Base-by-base conservation (phyloP, 2,329 filamentous ascomycete species). In the Dendryphion nanum region DNA sequence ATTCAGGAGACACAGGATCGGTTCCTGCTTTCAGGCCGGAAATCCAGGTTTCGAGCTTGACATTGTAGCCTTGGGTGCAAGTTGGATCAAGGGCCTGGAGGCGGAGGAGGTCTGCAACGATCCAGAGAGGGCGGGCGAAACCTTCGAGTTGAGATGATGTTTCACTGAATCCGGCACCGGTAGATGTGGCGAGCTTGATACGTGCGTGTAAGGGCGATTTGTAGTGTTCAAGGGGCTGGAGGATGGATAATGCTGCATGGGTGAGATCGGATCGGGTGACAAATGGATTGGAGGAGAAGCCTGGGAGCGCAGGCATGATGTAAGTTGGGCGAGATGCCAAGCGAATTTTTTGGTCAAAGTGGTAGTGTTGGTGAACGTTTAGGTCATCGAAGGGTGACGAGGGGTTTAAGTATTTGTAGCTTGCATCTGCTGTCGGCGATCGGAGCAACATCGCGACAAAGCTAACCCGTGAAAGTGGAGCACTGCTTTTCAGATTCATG, bases 1-100 rank as follows among this genome's bases (percentile, higher is more conserved):
- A 76, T n/a, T 62, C 57, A 1, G 40, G 17, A 0, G 47, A 48
- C 2, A 34, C 13, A 14, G 57, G 52, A 35, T 61, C 44, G 5
- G 51, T 52, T 2, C 57, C 57, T 19, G 36, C 38, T 33, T 28
- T 45, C 6, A 52, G 19, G 2, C 44, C 47, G 13, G 17, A n/a
- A 16, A 47, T 37, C 45, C 45, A 52, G 7, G 42, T 35, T 10
- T 44, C 30, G 3, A 50, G 31, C 0, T 28, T 18, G 14, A 26
- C 23, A 16, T 35, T 26, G 10, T 8, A 8, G 10, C 10, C 23
- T 15, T 28, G 18, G 24, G 17, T 18, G n/a, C 21, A 13, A 6
- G 19, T 2, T 17, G 35, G 4, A 18, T 34, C 21, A 21, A 24
- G 20, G 13, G 28, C 2, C 8, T 37, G 18, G 0, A 35, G 6